Evolutionary conservation across 352 stramenopile species (phyloP), one percentile per base, ranked within the genome.

Genomic region (Phytophthora pistaciae): DNA sequence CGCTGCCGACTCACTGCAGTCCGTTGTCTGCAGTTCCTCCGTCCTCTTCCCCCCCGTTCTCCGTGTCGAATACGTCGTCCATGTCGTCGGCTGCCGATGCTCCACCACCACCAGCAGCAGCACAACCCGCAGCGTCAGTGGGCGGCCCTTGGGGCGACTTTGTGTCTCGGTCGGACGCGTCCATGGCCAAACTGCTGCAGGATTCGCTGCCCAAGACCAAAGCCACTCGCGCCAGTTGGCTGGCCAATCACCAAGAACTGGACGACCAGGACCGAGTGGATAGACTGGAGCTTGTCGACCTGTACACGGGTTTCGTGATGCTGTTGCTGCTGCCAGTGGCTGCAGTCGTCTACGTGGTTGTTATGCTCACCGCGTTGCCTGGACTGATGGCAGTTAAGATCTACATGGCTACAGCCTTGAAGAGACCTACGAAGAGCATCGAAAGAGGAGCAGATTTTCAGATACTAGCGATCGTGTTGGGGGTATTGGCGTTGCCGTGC

Each of bases 171-270:
- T 72, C 74, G 13, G 72, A 81, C 62, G 70, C 70, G n/a, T 78
- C 70, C 38, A 81, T 82, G 70, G 70, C 67, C 59, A 79, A 79
- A 62, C 33, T 82, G 27, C 67, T 79, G 63, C 66, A 74, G n/a
- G 69, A 74, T 36, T 72, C 70, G 44, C 66, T 82, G 20, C 70
- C 75, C 38, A 78, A 78, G 64, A 82, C 75, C 33, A 64, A 66
- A 64, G 72, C 71, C 27, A 74, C 66, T 18, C 66, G 75, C 13
- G 60, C 64, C 29, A 79, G 23, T 29, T 82, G 75, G 75, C 40
- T 79, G 20, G 38, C 63, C 25, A 71, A 44, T 52, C 75, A 82
- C 49, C 66, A 79, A 21, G 71, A 82, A 4, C n/a, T 77, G 25
- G 67, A 74, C 56, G 56, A 64, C n/a, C 16, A 64, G 1, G 59